Evolutionary conservation across 2,329 filamentous ascomycete species (phyloP).

Genomic region (Colletotrichum ledebouriae): DNA sequence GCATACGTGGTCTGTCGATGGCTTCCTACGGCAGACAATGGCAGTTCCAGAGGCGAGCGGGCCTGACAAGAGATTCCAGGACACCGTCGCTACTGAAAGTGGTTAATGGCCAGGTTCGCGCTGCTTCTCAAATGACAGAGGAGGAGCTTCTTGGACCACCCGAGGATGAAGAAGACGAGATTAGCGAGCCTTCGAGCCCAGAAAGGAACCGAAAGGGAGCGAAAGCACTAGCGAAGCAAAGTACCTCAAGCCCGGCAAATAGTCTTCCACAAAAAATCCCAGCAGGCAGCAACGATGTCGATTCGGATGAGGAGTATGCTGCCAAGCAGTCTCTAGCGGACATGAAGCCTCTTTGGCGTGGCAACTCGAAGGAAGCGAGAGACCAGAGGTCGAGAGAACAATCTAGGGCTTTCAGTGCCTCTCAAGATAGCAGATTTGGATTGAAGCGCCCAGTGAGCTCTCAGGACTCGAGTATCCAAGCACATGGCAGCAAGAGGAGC

Average conservation of each 20-base stretch:
- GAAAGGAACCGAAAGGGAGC: neutral
- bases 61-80: neutral
- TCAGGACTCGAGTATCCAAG: neutral
- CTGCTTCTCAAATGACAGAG: conserved; percentile 5
- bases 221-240: neutral
- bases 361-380: conserved; percentile 20
- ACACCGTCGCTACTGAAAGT: neutral
- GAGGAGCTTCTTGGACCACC: conserved; percentile 12
- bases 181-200: conserved; percentile 16
- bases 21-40: no score
- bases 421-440: conserved; percentile 8
- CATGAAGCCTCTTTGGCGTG: conserved; percentile 7
- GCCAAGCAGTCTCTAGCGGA: conserved; percentile 10
- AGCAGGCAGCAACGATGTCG: neutral
- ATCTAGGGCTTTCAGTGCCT: conserved; percentile 5
- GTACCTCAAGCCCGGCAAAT: no score
- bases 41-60: conserved; percentile 15
- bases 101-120: conserved; percentile 2
- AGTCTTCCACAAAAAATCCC: neutral
- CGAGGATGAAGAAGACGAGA: conserved; percentile 21
- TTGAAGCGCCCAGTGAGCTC: conserved; percentile 2
- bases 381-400: conserved; percentile 12
- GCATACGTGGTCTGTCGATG: no score
- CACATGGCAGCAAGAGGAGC: conserved; percentile 24
- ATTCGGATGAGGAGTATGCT: conserved; percentile 18